Base-by-base conservation (phyloP, 2,329 filamentous ascomycete species). In the Fusarium praegraminearum region DNA sequence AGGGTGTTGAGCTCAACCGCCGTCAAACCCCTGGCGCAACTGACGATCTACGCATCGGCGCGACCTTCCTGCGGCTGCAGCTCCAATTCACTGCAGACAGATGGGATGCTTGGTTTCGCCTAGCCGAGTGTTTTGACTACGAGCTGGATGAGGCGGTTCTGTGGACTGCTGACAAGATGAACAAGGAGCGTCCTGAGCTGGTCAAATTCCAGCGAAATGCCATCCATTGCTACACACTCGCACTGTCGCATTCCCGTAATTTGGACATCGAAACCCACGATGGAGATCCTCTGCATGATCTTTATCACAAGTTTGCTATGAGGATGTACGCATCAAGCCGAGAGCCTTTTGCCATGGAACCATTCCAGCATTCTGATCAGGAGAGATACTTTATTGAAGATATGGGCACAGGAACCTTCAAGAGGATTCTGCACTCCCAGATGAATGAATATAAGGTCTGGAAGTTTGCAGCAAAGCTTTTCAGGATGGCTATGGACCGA, bases 91-190 rank as follows among this genome's bases (percentile, higher is more conserved):
- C 91, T 3, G 88, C 89, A 3, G 90, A 93, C 41, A 89, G 90
- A 58, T 97, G 94, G 94, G 92, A 97, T 77, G 91, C 92, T 0
- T 97, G 94, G 94, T 96, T 95, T 78, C 88, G 93, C 15, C 86
- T 97, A 26, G 94, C 91, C 1, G 93, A 97, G 78, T 93, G 92
- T 50, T 94, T 93, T 74, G 94, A 97, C 78, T 91, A 93, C 52
- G 93, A 97, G 73, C 83, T 97, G 16, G 94, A 97, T 67, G 94
- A 97, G 78, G 89, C 90, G 9, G 92, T 97, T 7, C 87, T 94
- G 7, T 97, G 94, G 94, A 92, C 91, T 22, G 92, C 93, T 1
- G 93, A 97, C 72, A 97, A 97, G 79, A 90, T 97, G 80, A 97
- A 97, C 80, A 95, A 92, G 76, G 91, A 91, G 73, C 89, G 91